Evolutionary conservation across 371 early-diverging fungal genomes (phyloP), one percentile per base, ranked within the genome.

Genomic region (Chytridiales sp.): DNA sequence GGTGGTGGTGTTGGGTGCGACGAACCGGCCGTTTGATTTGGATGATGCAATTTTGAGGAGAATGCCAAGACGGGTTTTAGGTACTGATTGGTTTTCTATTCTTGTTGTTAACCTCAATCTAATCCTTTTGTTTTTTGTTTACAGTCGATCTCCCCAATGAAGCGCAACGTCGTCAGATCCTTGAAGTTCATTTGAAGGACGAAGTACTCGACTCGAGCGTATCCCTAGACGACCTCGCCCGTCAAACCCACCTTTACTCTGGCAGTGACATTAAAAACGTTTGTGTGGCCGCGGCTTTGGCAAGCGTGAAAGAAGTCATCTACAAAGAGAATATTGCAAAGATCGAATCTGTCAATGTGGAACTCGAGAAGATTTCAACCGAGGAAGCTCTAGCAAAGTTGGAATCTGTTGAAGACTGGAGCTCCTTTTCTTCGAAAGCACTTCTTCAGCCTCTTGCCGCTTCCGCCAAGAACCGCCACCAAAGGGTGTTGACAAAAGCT

Each of bases 221-320:
- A 13, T 41, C 56, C 32, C 29, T 67, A 26, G 41, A 49, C 1
- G 50, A 51, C 4, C 54, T 75, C 24, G 93, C 92, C 5, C 76
- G 79, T 66, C 75, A 76, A 32, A 91, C 95, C 1, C 75, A 77
- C 17, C 76, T 83, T 49, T 95, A 85, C 61, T 94, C 97, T 22
- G 99, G 99, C n/a, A 94, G 94, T 39, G 99, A 99, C 72, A 79
- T 99, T 61, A 99, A 97, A 78, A 98, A 98, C 70, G 69, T 99
- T 47, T 96, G 97, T 75, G 87, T 99, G 31, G 88, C 96, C 19
- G 95, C 99, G 0, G 95, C 78, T 0, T 56, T 75, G 36, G 54
- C 70, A 4, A 38, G 68, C 11, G 66, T 77, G 31, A 73, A 72
- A 41, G 69, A 73, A 43, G 17, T 44, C 11, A 47, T 77, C 24